Evolutionary conservation across 139 green algal species (phyloP), one percentile per base, ranked within the genome.

Genomic region (Edaphochlamys debaryana): DNA sequence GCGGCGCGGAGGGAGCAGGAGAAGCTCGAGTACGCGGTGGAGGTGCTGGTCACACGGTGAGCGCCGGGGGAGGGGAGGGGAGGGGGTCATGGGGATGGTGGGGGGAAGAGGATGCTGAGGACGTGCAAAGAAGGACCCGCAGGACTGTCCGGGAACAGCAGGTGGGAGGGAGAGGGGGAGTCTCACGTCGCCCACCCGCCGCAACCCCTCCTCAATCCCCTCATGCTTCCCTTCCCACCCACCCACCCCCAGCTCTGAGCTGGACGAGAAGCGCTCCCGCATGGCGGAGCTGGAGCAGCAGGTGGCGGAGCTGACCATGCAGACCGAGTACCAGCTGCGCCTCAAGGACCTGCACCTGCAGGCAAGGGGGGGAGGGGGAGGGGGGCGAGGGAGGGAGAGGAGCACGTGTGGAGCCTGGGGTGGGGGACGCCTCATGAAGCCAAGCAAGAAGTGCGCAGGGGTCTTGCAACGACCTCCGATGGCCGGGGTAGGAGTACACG

Each of bases 301-400:
- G 88, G 95, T 98, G 41, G 93, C 94, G 17, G 95, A 98, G 93
- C 88, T 98, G 63, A 95, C 92, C 0, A 95, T 97, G 87, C 93
- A 98, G 82, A 97, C 94, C 62, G 94, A 98, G 91, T 98, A 98
- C 88, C 93, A 98, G 90, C 91, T 98, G 76, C 91, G 95, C 48
- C 91, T 98, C 41, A 97, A 98, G 83, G 95, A 98, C 79, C 89
- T 97, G 67, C 91, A 95, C 41, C 79, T 96, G 62, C 92, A 96
- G 80, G 90, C 91, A 79, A 0, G 72, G 29, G 15, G n/a, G 34
- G 19, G 40, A 13, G 27, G 32, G n/a, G 67, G 36, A n/a, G 32
- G 78, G 25, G 25, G 64, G 36, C 5, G 69, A 19, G 4, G 45
- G 45, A 54, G 45, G 45, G 45, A 9, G 45, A 54, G 45, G 45